These are phyloP conservation scores for Diaporthe longicolla DNA, from an alignment of 2,329 filamentous ascomycete genomes.

Conservation along the genomic window DNA sequence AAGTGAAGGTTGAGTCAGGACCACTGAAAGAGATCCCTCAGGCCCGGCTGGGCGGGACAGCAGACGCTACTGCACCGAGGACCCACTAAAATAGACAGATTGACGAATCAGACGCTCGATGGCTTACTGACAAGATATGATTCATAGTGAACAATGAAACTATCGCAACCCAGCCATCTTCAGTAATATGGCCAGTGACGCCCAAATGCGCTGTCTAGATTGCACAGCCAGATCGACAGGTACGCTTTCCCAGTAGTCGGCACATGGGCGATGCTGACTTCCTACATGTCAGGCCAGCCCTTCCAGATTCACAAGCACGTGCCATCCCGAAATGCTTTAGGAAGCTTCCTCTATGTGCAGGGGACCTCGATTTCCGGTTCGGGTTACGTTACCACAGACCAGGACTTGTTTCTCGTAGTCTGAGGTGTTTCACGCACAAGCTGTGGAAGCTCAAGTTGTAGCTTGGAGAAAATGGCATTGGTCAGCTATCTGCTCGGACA, in stretches of 20 bases:
- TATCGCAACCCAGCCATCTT: neutral
- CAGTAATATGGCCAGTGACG: neutral
- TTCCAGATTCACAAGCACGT: neutral
- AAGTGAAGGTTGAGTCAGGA: neutral
- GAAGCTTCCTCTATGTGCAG: neutral
- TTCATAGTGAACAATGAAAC: slow-evolving; percentile 17
- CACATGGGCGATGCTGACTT: neutral
- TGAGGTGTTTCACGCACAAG: neutral
- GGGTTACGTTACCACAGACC: too few relatives aligned
- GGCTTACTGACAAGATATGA: slow-evolving; percentile 10
- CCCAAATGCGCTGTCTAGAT: neutral
- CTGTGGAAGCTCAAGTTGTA: neutral
- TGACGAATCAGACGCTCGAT: neutral
- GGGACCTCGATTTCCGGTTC: neutral
- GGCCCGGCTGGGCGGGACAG: neutral
- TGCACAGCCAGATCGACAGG: neutral
- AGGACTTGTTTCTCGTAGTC: too few relatives aligned
- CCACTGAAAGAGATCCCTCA: neutral
- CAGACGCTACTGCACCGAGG: neutral
- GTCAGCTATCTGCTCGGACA: neutral
- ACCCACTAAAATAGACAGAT: neutral
- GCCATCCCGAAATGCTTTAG: neutral
- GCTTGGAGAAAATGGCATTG: neutral
- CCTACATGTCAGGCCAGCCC: neutral
- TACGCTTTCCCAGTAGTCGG: neutral